These are phyloP conservation scores for Antitrichia curtipendula DNA, from an alignment of 225 moss, liverwort and hornwort species.

Conservation along the genomic window DNA sequence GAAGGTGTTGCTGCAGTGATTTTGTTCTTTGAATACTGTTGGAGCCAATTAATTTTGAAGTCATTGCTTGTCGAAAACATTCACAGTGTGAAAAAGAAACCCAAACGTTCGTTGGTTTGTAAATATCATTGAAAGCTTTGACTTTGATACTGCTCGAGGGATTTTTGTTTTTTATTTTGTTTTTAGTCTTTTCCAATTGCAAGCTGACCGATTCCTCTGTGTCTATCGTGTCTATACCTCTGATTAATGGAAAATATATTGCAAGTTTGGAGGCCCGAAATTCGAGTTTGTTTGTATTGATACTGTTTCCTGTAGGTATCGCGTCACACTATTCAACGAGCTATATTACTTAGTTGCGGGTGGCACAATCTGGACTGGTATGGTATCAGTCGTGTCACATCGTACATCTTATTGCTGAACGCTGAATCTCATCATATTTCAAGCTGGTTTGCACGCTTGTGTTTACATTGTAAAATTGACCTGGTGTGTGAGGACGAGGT, in stretches of 20 bases:
- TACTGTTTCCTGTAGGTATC: conserved; percentile 57
- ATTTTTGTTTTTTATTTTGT: neutral
- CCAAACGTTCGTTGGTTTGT: neutral
- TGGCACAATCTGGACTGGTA: conserved; percentile 99
- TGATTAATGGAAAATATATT: neutral
- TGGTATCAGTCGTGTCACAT: neutral
- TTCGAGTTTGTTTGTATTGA: neutral
- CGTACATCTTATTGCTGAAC: neutral
- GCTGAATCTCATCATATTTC: neutral
- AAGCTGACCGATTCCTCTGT: neutral
- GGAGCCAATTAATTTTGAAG: neutral
- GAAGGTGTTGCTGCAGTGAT: neutral
- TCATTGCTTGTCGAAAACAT: neutral
- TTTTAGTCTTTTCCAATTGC: neutral
- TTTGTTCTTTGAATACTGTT: neutral
- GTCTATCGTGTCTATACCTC: neutral
- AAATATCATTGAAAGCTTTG: neutral
- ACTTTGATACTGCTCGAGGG: neutral
- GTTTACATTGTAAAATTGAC: neutral
- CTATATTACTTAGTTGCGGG: conserved; percentile 95
- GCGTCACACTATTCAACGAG: conserved; percentile 93
- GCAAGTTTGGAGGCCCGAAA: neutral
- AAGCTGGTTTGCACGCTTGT: neutral
- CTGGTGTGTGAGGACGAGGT: neutral
- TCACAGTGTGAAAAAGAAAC: neutral